phyloP scores from a whole-genome alignment of 2,329 filamentous ascomycete genomes.

The Aspergillus nomiae region DNA sequence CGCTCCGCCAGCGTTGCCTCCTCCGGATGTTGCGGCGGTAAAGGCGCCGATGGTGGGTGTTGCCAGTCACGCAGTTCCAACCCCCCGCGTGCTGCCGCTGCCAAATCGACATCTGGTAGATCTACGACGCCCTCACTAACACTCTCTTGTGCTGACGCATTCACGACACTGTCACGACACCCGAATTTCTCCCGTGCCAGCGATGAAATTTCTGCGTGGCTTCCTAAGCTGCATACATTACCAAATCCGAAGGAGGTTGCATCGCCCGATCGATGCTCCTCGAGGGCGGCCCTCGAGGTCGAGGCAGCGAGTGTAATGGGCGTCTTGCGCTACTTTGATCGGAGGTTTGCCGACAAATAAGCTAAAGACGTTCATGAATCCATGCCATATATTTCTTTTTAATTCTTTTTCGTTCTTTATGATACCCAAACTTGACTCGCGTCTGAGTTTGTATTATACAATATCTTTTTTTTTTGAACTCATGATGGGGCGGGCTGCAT shows the following conservation, averaged over 20 bases:
- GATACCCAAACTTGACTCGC: constrained; percentile 30
- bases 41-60: constrained; percentile 62
- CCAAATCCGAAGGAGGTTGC: constrained; percentile 41
- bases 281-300: constrained; percentile 68
- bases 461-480: not conserved
- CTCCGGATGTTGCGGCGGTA: constrained; percentile 63
- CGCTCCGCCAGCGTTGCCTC: constrained; percentile 39
- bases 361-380: constrained; percentile 2
- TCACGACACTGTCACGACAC: constrained; percentile 76
- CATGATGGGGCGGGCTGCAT: not conserved
- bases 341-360: constrained; percentile 60
- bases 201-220: constrained; percentile 73
- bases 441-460: constrained; percentile 31
- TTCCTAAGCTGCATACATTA: constrained; percentile 69
- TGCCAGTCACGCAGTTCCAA: constrained; percentile 51
- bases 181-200: constrained; percentile 73
- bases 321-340: constrained; percentile 78
- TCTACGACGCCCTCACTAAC: constrained; percentile 53
- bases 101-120: constrained; percentile 29
- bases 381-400: constrained; percentile 10
- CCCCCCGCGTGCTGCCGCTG: constrained; percentile 21
- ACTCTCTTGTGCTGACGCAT: constrained; percentile 74
- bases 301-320: constrained; percentile 84
- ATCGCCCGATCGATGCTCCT: constrained; percentile 18
- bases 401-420: constrained; percentile 16